Conservation (phyloP, 148 eudicot genomes). For the Polygonum aviculare region DNA sequence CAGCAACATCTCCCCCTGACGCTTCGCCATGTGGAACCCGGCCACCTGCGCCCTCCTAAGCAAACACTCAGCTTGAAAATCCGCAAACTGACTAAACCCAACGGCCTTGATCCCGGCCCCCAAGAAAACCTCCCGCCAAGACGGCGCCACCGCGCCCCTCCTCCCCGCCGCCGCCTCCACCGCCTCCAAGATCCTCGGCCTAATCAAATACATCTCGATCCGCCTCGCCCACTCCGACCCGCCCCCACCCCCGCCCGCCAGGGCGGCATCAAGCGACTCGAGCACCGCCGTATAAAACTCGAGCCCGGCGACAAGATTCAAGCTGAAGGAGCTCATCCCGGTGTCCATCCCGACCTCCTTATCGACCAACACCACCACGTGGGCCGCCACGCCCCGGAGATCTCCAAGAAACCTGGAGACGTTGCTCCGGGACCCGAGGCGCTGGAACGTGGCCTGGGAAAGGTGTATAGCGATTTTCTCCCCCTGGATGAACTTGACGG, state of each 20-base stretch:
- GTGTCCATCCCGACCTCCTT: constrained; percentile 48
- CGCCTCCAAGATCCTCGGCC: constrained; percentile 66
- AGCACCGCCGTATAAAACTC: constrained; percentile 67
- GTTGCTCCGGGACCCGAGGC: constrained; percentile 31
- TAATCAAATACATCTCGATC: constrained; percentile 57
- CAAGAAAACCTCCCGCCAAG: constrained; percentile 62
- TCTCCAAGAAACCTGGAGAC: constrained; percentile 42
- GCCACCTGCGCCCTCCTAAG: constrained; percentile 59
- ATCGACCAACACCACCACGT: constrained; percentile 62
- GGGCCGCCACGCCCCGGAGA: constrained; percentile 49
- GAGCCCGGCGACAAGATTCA: constrained; percentile 50
- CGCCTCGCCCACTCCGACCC: constrained; percentile 53
- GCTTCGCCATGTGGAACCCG: constrained; percentile 84
- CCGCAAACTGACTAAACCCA: constrained; percentile 72
- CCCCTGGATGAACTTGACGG: constrained; percentile 53
- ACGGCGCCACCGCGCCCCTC: constrained; percentile 25
- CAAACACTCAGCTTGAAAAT: constrained; percentile 79
- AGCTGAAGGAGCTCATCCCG: constrained; percentile 46
- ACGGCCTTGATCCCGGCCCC: constrained; percentile 62
- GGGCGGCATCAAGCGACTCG: constrained; percentile 74
- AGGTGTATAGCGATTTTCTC: constrained; percentile 56
- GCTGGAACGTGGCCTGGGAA: constrained; percentile 45
- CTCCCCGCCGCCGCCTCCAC: constrained; percentile 52
- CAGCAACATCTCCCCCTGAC: constrained; percentile 85
- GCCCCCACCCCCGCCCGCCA: constrained; percentile 20